Evolutionary conservation across 306 rosid species (phyloP), one percentile per base, ranked within the genome.

Genomic region (Elaeagnus macrophylla): DNA sequence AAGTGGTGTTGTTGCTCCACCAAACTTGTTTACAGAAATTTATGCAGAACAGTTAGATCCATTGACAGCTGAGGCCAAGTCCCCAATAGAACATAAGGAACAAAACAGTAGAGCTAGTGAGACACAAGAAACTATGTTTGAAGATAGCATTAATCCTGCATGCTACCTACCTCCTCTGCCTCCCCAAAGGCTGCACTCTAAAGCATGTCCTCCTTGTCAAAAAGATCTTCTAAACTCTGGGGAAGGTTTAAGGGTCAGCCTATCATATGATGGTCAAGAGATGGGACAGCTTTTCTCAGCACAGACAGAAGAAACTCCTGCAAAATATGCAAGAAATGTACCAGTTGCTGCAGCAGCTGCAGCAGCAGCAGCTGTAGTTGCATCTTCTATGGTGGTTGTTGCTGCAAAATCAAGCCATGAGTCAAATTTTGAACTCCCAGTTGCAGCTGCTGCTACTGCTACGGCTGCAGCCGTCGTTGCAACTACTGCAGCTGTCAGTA

Each of bases 391-490:
- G 99, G 95, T 87, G 47, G 96, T 72, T 49, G 95, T 93, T 36
- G 96, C 58, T 19, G 76, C 89, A 60, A 84, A 79, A 79, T 79
- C 96, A 62, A 77, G 60, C 59, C 59, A 45, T 8, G 86, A 83
- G 57, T 59, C 86, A 56, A 86, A 65, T 71, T 72, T 86, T 19
- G 85, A 91, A 69, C 72, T 84, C 71, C 95, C 96, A 17, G 95
- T 84, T 48, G 82, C 95, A 14, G 97, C 96, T 38, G 97, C 97
- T 63, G 97, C 95, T 41, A 84, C 97, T 35, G 95, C 94, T 53
- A 83, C 91, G 44, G 95, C 97, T 53, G 97, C 95, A 61, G 97
- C 93, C 51, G 97, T 91, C 57, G 95, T 87, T 44, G 97, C 94
- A 66, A 83, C 95, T 48, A 86, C 95, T 66, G 95, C 89, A 52